Evolutionary conservation across 2,329 filamentous ascomycete genomes (phyloP).

Genomic region (Sphaceloma murrayae): DNA sequence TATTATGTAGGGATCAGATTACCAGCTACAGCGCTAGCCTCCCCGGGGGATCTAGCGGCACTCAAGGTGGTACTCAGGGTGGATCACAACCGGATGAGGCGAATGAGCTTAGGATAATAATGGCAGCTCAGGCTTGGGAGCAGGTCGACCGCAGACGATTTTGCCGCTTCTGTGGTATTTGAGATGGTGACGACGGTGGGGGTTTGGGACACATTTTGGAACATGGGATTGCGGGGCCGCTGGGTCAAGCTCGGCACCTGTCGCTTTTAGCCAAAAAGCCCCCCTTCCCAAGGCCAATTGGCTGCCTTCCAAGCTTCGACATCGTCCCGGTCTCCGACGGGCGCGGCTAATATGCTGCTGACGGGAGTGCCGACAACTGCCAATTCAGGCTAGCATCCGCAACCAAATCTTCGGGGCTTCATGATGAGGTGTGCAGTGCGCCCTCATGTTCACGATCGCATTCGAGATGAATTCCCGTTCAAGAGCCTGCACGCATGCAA

Average conservation of each 20-base stretch:
- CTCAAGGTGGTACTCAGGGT: too few species aligned
- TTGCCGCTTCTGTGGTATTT: not conserved
- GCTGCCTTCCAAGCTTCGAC: too few species aligned
- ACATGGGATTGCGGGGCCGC: constrained; percentile 11
- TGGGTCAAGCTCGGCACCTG: not conserved
- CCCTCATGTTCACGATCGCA: not conserved
- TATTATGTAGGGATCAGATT: constrained; percentile 13
- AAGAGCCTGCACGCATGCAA: not conserved
- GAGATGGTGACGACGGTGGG: constrained; percentile 7
- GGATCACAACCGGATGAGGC: not conserved
- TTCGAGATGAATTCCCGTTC: not conserved
- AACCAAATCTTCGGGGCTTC: not conserved
- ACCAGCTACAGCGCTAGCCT: too few species aligned
- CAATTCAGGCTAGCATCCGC: constrained; percentile 2
- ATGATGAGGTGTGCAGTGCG: not conserved
- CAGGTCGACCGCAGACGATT: constrained; percentile 3
- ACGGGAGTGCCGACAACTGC: not conserved
- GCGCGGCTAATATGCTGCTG: constrained; percentile 9
- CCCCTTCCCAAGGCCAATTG: too few species aligned
- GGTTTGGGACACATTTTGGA: too few species aligned
- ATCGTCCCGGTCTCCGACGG: constrained; percentile 3
- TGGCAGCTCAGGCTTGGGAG: not conserved
- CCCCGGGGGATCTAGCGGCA: constrained; percentile 4
- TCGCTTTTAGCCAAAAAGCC: constrained; percentile 13
- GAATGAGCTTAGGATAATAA: constrained; percentile 6